phyloP scores from a whole-genome alignment of 1,284 basidiomycete genomes.

The Sparassis latifolia region DNA sequence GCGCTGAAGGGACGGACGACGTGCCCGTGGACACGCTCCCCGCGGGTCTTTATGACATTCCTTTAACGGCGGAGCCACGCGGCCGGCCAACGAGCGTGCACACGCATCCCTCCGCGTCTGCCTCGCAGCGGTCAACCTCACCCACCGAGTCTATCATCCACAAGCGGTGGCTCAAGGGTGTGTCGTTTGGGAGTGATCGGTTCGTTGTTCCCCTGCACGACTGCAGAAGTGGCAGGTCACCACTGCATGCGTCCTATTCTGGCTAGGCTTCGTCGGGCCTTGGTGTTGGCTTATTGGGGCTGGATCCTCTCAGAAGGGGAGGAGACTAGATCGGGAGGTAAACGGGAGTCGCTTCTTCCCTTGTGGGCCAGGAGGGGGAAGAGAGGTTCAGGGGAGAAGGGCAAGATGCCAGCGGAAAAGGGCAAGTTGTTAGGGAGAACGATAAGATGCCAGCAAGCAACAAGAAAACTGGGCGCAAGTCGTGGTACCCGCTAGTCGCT shows the following conservation, averaged over 20 bases:
- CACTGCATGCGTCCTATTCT: slow-evolving; percentile 54
- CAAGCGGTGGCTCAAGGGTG: slow-evolving; percentile 23
- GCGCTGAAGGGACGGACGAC: slow-evolving; percentile 4
- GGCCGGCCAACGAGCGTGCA: background rate
- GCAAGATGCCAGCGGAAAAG: background rate
- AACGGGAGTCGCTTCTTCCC: slow-evolving; percentile 22
- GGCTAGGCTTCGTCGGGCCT: slow-evolving; percentile 58
- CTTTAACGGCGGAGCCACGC: background rate
- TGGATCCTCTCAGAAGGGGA: slow-evolving; percentile 49
- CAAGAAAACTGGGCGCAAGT: slow-evolving; percentile 7
- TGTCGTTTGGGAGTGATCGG: slow-evolving; percentile 28
- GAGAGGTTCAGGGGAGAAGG: background rate
- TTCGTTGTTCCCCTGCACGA: slow-evolving; percentile 11
- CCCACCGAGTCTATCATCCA: slow-evolving; percentile 15
- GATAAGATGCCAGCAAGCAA: background rate
- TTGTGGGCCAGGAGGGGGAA: slow-evolving; percentile 23
- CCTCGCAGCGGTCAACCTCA: slow-evolving; percentile 7
- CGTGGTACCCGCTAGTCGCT: slow-evolving; percentile 18
- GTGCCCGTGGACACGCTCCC: slow-evolving; percentile 11
- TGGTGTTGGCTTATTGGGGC: slow-evolving; percentile 70
- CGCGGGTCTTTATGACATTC: slow-evolving; percentile 16
- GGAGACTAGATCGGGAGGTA: slow-evolving; percentile 14
- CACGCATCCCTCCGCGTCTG: slow-evolving; percentile 8
- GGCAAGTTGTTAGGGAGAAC: background rate
- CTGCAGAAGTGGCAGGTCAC: slow-evolving; percentile 12